A percentile compares a stretch with the other conserved stretches of the same genome.
Evolutionary conservation across 371 early-diverging fungal genomes (phyloP).

Genomic region (Capniomyces stellatus): DNA sequence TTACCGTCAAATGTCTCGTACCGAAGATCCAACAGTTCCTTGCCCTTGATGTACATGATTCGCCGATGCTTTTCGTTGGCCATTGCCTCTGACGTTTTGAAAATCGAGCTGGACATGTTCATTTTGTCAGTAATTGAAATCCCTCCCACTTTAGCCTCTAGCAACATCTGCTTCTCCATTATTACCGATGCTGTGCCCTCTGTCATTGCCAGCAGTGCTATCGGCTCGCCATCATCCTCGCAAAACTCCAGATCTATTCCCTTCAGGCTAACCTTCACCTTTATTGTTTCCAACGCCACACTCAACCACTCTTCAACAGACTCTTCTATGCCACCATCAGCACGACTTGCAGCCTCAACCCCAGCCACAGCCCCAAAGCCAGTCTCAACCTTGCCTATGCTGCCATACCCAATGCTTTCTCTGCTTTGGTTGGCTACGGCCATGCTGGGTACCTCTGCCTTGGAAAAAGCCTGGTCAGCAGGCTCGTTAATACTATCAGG

Average conservation of each 20-base stretch:
- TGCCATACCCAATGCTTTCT: background rate
- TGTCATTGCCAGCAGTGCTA: slow-evolving; percentile 59
- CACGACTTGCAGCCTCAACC: background rate
- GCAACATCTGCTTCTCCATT: slow-evolving; percentile 36
- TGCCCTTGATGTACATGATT: slow-evolving; percentile 70
- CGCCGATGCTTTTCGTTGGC: slow-evolving; percentile 16
- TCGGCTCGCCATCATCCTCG: slow-evolving; percentile 48
- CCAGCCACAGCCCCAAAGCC: too few species aligned
- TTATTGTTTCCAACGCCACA: slow-evolving; percentile 29
- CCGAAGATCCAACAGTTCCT: slow-evolving; percentile 67
- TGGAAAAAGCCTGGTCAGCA: too few species aligned
- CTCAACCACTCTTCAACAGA: slow-evolving; percentile 8
- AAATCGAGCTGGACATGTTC: slow-evolving; percentile 6
- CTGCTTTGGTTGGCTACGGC: background rate
- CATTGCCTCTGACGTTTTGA: slow-evolving; percentile 13
- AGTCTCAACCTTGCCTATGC: background rate
- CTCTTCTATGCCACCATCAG: background rate
- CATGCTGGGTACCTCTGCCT: background rate
- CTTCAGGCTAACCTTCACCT: slow-evolving; percentile 55
- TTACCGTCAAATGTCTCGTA: slow-evolving; percentile 56
- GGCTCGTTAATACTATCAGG: background rate
- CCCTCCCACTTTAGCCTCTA: slow-evolving; percentile 73
- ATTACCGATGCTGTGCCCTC: slow-evolving; percentile 49
- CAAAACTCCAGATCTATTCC: slow-evolving; percentile 70
- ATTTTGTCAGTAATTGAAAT: slow-evolving; percentile 54